A percentile compares a stretch with the other conserved stretches of the same genome.
Conservation (phyloP, 73 alveolate genomes). For the Paramecium bursaria region DNA sequence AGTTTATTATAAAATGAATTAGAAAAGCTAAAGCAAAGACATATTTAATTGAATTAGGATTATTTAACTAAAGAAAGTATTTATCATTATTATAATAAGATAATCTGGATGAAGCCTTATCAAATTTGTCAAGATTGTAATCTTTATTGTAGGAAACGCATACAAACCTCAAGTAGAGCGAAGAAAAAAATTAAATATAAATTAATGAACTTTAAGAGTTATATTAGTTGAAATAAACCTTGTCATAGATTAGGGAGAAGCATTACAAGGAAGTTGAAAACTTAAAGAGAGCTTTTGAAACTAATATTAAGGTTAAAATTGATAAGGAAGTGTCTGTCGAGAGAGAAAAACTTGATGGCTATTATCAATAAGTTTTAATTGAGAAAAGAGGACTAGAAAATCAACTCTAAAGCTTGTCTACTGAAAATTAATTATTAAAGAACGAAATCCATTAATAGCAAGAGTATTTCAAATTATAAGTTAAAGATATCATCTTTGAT, state of each 20-base stretch:
- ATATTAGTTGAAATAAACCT: background rate
- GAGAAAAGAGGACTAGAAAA: conserved; percentile 60
- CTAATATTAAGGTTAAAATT: conserved; percentile 51
- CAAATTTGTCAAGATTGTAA: conserved; percentile 5
- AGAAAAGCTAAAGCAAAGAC: too few species aligned
- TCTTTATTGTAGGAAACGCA: conserved; percentile 48
- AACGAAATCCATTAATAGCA: conserved; percentile 3
- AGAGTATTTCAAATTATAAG: conserved; percentile 38
- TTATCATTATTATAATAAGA: background rate
- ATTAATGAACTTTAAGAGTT: conserved; percentile 1
- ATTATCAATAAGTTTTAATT: background rate
- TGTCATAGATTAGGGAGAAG: background rate
- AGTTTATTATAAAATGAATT: conserved; percentile 17
- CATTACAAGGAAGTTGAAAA: conserved; percentile 35
- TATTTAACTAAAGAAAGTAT: conserved; percentile 10
- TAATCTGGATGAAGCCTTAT: conserved; percentile 29
- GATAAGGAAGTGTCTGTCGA: conserved; percentile 43
- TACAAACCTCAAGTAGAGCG: conserved; percentile 13
- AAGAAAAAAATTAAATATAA: conserved; percentile 37
- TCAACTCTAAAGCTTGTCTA: conserved; percentile 16
- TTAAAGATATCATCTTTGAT: conserved; percentile 34
- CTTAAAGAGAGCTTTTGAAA: conserved; percentile 42
- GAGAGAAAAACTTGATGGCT: conserved; percentile 54
- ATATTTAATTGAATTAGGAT: background rate
- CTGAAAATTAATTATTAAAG: conserved; percentile 35